phyloP scores from a whole-genome alignment of 768 basidiomycete species.

The Cyclocybe aegerita region DNA sequence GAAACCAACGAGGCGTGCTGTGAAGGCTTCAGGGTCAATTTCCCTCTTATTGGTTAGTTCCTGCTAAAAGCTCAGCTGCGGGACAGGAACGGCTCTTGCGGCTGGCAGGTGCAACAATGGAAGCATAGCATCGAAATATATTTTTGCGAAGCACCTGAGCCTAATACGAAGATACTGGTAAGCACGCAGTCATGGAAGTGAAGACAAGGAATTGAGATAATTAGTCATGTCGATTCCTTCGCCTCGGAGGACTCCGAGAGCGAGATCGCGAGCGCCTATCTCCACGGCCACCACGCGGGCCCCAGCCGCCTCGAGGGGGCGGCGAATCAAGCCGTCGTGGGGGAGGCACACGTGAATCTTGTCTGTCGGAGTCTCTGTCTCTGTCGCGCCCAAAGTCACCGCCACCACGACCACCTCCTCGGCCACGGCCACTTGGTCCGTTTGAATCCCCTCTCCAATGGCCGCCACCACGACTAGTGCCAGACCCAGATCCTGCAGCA shows the following conservation, averaged over 20 bases:
- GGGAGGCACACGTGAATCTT: conserved; percentile 42
- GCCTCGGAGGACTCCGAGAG: conserved; percentile 40
- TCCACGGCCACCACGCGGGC: conserved; percentile 32
- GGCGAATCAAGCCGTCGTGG: conserved; percentile 49
- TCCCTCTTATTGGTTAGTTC: too few relatives aligned
- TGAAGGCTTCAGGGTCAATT: too few relatives aligned
- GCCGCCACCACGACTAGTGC: conserved; percentile 55
- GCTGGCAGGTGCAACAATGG: too few relatives aligned
- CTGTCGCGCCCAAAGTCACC: conserved; percentile 29
- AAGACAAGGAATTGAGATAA: conserved; percentile 2
- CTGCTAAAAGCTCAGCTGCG: too few relatives aligned
- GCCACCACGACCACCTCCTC: conserved; percentile 38
- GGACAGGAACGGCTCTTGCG: too few relatives aligned
- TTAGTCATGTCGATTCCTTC: conserved; percentile 37
- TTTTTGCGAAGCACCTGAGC: not conserved
- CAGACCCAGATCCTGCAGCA: conserved; percentile 30
- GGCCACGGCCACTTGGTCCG: conserved; percentile 41
- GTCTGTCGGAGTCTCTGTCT: conserved; percentile 33
- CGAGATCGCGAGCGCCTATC: conserved; percentile 40
- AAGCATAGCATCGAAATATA: not conserved
- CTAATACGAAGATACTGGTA: not conserved
- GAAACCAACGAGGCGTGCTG: too few relatives aligned
- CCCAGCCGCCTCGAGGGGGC: conserved; percentile 41
- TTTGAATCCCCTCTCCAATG: conserved; percentile 78
- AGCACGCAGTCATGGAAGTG: not conserved